Conservation (phyloP, 2,329 filamentous ascomycete species). For the Bipolaris victoriae region DNA sequence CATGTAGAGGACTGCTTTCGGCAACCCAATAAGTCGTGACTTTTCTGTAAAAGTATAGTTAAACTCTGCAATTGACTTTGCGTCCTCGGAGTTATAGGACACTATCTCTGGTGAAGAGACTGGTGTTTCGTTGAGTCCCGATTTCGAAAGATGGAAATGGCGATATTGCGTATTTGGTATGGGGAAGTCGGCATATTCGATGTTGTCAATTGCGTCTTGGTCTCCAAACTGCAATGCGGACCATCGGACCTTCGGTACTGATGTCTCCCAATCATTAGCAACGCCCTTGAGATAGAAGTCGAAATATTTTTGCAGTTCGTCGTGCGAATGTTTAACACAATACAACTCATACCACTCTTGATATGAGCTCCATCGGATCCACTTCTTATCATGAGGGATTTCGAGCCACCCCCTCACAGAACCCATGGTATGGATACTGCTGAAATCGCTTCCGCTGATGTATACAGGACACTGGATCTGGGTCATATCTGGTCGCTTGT, state of each 20-base stretch:
- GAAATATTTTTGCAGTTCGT: constrained; percentile 49
- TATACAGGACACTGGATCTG: constrained; percentile 21
- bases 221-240: constrained; percentile 43
- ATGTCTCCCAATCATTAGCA: constrained; percentile 55
- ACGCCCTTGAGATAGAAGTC: constrained; percentile 54
- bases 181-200: constrained; percentile 24
- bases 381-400: constrained; percentile 11
- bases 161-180: constrained; percentile 24
- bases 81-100: constrained; percentile 26
- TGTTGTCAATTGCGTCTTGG: constrained; percentile 23
- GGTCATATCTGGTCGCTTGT: constrained; percentile 19
- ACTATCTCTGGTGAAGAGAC: constrained; percentile 5
- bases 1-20: constrained; percentile 58
- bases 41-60: constrained; percentile 41
- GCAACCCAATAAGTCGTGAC: constrained; percentile 53
- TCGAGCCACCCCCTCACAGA: constrained; percentile 16
- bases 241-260: constrained; percentile 54
- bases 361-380: constrained; percentile 10
- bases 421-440: constrained; percentile 18
- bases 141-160: constrained; percentile 16
- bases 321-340: constrained; percentile 5
- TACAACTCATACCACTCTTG: constrained; percentile 30
- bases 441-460: constrained; percentile 19
- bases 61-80: constrained; percentile 21
- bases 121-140: constrained; percentile 8